Base-by-base conservation (phyloP, 345 rosid genomes). In the Arabidopsis suecica region DNA sequence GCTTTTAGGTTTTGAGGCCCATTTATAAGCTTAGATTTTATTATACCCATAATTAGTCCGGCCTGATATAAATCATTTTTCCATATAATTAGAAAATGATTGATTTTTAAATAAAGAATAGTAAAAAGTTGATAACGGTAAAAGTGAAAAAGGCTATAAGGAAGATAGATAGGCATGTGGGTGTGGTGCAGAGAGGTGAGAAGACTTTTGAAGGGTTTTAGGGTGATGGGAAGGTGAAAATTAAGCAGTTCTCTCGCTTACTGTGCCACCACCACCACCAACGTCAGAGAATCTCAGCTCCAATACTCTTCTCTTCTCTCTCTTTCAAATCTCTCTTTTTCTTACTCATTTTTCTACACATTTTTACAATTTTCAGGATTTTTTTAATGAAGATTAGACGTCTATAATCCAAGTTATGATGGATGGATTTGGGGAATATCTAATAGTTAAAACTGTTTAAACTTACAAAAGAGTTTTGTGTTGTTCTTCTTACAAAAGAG, bases 141-240 rank as follows among this genome's bases (percentile, higher is more conserved):
- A 73, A 65, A 34, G 77, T 73, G 51, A 16, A 1, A 73, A 73
- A 65, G 59, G 66, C 42, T 57, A 66, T n/a, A 6, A 2, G 51
- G 51, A 7, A 36, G 38, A 47, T 28, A 28, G 71, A 65, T 65
- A 74, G 78, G 78, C 78, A 74, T 74, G 78, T 74, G 72, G 37
- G 65, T 0, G 64, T 53, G 69, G 54, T 56, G 41, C 78, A 74
- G 78, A 74, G 78, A 57, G 66, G 36, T 53, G 76, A 72, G 23
- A 55, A 63, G 77, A 74, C 72, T 65, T 23, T 22, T 42, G 16
- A 44, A 42, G 48, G 54, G 33, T 22, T 11, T 56, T 61, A 61
- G 53, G 62, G 45, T 73, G 72, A 65, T 65, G 66, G 51, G 65
- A 65, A 65, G 72, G 23, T 74, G 66, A 74, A 36, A n/a, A 65